A percentile compares a stretch with the other conserved stretches of the same genome.
phyloP scores from a whole-genome alignment of 202 grass and related monocot genomes.

The Digitaria exilis region DNA sequence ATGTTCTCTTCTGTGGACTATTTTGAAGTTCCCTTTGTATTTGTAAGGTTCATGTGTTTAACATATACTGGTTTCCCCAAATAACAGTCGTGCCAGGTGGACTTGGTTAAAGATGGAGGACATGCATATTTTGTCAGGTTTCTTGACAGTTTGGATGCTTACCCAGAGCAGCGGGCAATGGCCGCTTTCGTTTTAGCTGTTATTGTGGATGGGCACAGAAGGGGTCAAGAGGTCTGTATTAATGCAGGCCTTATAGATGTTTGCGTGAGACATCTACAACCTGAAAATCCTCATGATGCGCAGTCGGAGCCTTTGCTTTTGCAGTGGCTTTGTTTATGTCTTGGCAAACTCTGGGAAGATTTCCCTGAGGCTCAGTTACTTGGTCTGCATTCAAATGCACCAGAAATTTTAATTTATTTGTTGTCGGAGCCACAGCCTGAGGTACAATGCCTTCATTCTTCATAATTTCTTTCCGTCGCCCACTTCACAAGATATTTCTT shows the following conservation, averaged over 20 bases:
- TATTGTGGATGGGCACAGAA: constrained; percentile 87
- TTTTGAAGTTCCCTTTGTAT: neutral
- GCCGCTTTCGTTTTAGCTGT: constrained; percentile 96
- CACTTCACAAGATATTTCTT: constrained; percentile 33
- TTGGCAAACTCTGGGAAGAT: constrained; percentile 99
- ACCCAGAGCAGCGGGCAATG: constrained; percentile 94
- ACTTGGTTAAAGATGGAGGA: constrained; percentile 96
- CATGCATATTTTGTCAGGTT: constrained; percentile 94
- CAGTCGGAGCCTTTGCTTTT: constrained; percentile 89
- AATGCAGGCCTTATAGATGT: constrained; percentile 77
- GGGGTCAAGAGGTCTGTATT: constrained; percentile 89
- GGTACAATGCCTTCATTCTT: constrained; percentile 51
- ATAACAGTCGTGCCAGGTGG: constrained; percentile 93
- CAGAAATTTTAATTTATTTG: constrained; percentile 56
- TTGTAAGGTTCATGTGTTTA: constrained; percentile 32
- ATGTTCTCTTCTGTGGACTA: neutral
- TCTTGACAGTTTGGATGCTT: constrained; percentile 95
- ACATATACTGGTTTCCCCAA: constrained; percentile 10
- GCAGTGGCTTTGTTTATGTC: constrained; percentile 98
- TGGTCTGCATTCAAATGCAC: constrained; percentile 66
- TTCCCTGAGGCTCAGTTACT: constrained; percentile 77
- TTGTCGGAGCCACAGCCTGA: constrained; percentile 86
- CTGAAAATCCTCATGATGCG: constrained; percentile 62
- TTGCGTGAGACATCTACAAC: constrained; percentile 82
- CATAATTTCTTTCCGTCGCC: constrained; percentile 10